Conservation (phyloP, 257 asterid species). For the Anisodus acutangulus region DNA sequence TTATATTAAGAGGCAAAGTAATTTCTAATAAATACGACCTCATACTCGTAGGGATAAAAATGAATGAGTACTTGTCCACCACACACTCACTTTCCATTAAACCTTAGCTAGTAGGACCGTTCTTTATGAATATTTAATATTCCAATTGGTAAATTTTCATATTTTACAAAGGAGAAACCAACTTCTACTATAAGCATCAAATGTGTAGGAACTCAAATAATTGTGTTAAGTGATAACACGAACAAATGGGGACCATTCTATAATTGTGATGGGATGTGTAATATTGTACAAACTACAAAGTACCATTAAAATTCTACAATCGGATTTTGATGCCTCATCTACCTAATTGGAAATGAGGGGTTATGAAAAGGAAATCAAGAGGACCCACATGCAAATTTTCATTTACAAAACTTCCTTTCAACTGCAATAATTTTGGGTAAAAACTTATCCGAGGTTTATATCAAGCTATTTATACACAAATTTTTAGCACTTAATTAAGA, state of each 20-base stretch:
- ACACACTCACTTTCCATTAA: background rate
- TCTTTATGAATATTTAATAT: background rate
- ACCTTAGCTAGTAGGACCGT: background rate
- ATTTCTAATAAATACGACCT: too few species aligned
- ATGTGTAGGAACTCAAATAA: slow-evolving; percentile 23
- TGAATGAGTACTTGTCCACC: too few species aligned
- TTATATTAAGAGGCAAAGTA: too few species aligned
- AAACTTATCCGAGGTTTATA: background rate
- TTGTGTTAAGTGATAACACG: slow-evolving; percentile 47
- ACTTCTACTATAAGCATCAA: background rate
- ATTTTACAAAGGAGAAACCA: background rate
- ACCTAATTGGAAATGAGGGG: slow-evolving; percentile 22
- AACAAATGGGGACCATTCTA: slow-evolving; percentile 35
- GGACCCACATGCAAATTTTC: slow-evolving; percentile 47
- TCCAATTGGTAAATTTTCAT: background rate
- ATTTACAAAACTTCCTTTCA: slow-evolving; percentile 20
- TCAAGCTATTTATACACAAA: too few species aligned
- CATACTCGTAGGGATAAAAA: too few species aligned
- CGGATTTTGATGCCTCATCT: slow-evolving; percentile 51
- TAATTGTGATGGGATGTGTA: slow-evolving; percentile 47
- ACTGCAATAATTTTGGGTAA: slow-evolving; percentile 24
- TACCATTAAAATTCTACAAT: slow-evolving; percentile 48
- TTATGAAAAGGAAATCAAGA: slow-evolving; percentile 20
- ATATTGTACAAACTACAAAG: slow-evolving; percentile 46
- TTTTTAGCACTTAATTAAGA: too few species aligned